These are phyloP conservation scores for Lentinus brumalis DNA, from an alignment of 768 basidiomycete genomes.

Conservation along the genomic window DNA sequence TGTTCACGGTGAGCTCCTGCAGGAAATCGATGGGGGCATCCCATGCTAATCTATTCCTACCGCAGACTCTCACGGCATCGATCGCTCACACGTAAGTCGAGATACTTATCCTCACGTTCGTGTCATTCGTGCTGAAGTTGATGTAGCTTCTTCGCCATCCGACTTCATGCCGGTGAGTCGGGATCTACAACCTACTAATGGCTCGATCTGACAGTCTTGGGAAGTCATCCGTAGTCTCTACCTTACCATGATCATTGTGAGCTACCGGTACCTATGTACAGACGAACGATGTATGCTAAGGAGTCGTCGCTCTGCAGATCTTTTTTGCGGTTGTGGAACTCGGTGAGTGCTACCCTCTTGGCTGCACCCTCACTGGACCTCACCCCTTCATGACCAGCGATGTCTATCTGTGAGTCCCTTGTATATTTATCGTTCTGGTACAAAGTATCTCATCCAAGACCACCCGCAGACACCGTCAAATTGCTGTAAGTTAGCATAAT, in stretches of 20 bases:
- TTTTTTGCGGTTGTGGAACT: neutral
- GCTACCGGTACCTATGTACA: neutral
- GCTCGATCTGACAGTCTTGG: neutral
- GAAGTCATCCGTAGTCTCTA: neutral
- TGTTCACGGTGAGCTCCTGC: neutral
- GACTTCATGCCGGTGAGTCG: constrained; percentile 3
- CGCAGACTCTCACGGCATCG: constrained; percentile 1
- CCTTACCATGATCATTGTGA: neutral
- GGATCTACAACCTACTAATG: too few species aligned
- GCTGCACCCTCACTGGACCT: too few species aligned
- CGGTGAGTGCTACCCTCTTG: neutral
- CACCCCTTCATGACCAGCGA: neutral
- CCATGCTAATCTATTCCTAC: too few species aligned
- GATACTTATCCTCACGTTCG: neutral
- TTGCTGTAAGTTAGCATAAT: neutral
- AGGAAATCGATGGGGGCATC: neutral
- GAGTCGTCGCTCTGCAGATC: neutral
- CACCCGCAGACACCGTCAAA: neutral
- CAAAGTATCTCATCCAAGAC: neutral
- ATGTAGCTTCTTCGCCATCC: constrained; percentile 4
- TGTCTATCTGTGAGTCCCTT: constrained; percentile 3
- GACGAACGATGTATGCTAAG: neutral
- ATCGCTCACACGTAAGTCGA: constrained; percentile 7
- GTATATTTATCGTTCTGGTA: too few species aligned
- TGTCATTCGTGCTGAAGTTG: neutral